phyloP scores from a whole-genome alignment of 306 rosid genomes.

The Albizia julibrissin region DNA sequence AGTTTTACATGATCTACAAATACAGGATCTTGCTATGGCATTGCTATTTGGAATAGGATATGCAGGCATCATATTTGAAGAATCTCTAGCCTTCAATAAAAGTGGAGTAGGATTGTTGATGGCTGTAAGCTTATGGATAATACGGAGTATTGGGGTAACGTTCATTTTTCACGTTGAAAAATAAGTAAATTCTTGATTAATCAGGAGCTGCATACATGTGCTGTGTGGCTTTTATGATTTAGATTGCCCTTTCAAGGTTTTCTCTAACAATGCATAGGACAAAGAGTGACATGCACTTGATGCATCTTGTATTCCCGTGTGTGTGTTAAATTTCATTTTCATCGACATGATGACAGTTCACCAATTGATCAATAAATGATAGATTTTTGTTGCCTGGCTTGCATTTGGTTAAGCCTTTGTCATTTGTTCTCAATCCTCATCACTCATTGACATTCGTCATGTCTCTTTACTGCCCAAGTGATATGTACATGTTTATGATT shows the following conservation, averaged over 20 bases:
- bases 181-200: conserved; percentile 27
- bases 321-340: not conserved
- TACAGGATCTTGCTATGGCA: conserved; percentile 91
- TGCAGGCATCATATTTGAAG: conserved; percentile 98
- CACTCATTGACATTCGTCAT: conserved; percentile 10
- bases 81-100: conserved; percentile 92
- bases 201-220: not conserved
- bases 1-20: conserved; percentile 24
- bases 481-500: conserved; percentile 9
- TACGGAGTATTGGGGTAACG: conserved; percentile 90
- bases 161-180: conserved; percentile 21
- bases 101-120: conserved; percentile 91
- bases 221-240: conserved; percentile 18
- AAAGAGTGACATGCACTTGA: conserved; percentile 13
- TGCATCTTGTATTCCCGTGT: not conserved
- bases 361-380: not conserved
- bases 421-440: not conserved
- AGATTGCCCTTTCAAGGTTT: conserved; percentile 19
- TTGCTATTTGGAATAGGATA: conserved; percentile 88
- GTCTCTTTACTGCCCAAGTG: conserved; percentile 2
- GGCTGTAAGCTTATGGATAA: conserved; percentile 96
- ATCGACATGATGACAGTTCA: not conserved
- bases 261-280: conserved; percentile 12
- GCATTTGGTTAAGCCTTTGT: not conserved
- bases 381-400: not conserved